Percentiles rank a stretch among this genome's conserved stretches.
phyloP scores from a whole-genome alignment of 345 rosid genomes.

The Ceriops decandra region DNA sequence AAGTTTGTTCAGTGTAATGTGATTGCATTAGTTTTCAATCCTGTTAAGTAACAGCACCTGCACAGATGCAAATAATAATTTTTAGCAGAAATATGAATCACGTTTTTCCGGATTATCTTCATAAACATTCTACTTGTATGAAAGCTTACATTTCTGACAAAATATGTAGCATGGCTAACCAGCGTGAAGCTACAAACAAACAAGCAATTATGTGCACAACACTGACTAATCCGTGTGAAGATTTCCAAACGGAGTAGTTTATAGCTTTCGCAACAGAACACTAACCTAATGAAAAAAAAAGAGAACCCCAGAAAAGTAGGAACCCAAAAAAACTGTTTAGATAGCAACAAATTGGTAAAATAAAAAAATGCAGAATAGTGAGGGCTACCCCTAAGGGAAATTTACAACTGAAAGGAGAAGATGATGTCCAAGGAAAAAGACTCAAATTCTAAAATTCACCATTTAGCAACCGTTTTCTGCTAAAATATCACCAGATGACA shows the following conservation, averaged over 20 bases:
- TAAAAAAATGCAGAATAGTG: not conserved
- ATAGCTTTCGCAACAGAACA: slow-evolving; percentile 1
- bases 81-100: not conserved
- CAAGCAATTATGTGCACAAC: not conserved
- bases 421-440: no score
- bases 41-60: slow-evolving; percentile 4
- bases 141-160: not conserved
- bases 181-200: not conserved
- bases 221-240: not conserved
- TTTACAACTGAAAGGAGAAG: not conserved
- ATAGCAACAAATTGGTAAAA: not conserved
- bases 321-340: not conserved
- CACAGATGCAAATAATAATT: not conserved
- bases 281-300: not conserved
- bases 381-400: not conserved
- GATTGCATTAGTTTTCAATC: slow-evolving; percentile 2
- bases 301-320: not conserved
- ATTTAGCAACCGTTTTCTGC: not conserved
- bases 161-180: no score
- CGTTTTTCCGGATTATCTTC: not conserved
- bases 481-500: no score
- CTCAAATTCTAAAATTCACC: not conserved
- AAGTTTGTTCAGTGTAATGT: not conserved
- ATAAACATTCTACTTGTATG: not conserved
- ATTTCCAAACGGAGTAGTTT: not conserved